phyloP scores from a whole-genome alignment of 768 basidiomycete genomes.

The Obba rivulosa region DNA sequence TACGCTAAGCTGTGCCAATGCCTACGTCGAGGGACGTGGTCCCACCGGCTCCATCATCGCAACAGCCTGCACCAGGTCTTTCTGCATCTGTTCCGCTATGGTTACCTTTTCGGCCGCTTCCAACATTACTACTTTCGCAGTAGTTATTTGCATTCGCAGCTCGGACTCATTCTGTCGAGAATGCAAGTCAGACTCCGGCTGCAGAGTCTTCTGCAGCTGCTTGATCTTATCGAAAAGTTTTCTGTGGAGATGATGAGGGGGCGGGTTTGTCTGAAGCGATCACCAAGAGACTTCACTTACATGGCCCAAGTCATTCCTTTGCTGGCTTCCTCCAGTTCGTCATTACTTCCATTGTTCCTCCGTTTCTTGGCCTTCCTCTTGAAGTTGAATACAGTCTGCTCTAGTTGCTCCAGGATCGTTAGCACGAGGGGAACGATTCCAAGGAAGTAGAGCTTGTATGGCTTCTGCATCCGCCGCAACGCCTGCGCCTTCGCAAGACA shows the following conservation, averaged over 20 bases:
- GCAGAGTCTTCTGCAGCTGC: conserved; percentile 26
- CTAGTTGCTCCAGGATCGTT: conserved; percentile 33
- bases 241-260: too few relatives aligned
- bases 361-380: conserved; percentile 30
- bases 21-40: background rate
- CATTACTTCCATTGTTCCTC: conserved; percentile 21
- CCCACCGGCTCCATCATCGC: conserved; percentile 26
- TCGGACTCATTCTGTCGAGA: conserved; percentile 13
- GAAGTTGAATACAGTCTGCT: conserved; percentile 17
- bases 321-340: conserved; percentile 13
- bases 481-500: conserved; percentile 2
- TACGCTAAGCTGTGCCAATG: background rate
- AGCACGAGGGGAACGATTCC: conserved; percentile 36
- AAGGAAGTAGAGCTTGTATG: conserved; percentile 33
- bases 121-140: conserved; percentile 25
- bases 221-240: conserved; percentile 20
- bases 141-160: conserved; percentile 24
- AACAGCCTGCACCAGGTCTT: conserved; percentile 25
- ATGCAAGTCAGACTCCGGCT: conserved; percentile 28
- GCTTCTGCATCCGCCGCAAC: conserved; percentile 20
- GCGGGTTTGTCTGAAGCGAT: background rate
- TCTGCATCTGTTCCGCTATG: conserved; percentile 4
- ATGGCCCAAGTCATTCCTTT: conserved; percentile 18
- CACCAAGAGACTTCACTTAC: conserved; percentile 22
- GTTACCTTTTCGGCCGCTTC: conserved; percentile 4